phyloP scores from a whole-genome alignment of 2,329 filamentous ascomycete genomes.

The Ceratocystis harringtonii region DNA sequence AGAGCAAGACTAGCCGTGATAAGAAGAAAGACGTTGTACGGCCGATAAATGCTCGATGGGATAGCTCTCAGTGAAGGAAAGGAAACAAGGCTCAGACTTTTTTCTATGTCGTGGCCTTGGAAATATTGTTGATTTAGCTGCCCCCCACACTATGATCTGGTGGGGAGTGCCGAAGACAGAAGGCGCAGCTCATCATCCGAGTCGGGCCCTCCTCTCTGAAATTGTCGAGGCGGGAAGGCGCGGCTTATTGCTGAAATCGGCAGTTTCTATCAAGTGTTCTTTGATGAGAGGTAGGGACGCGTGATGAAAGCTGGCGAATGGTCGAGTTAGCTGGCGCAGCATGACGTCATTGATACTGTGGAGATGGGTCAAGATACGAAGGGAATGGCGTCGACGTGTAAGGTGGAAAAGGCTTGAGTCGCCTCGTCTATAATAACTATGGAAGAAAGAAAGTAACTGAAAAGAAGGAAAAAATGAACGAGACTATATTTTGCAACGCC shows the following conservation, averaged over 20 bases:
- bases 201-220: neutral
- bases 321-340: neutral
- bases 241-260: neutral
- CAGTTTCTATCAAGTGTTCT: neutral
- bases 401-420: neutral
- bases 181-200: neutral
- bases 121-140: neutral
- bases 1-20: neutral
- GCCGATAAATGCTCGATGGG: neutral
- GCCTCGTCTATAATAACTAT: too few relatives aligned
- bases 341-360: conserved; percentile 1
- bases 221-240: neutral
- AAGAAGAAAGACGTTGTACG: neutral
- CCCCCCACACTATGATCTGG: neutral
- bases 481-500: neutral
- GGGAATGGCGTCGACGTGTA: neutral
- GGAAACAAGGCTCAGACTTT: neutral
- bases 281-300: neutral
- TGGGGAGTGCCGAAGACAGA: neutral
- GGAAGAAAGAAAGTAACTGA: neutral
- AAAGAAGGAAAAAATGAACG: neutral
- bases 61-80: neutral
- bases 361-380: neutral
- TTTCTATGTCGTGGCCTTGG: neutral
- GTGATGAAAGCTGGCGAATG: neutral